phyloP scores from a whole-genome alignment of 305 asterid species.

The Coffea humblotiana region DNA sequence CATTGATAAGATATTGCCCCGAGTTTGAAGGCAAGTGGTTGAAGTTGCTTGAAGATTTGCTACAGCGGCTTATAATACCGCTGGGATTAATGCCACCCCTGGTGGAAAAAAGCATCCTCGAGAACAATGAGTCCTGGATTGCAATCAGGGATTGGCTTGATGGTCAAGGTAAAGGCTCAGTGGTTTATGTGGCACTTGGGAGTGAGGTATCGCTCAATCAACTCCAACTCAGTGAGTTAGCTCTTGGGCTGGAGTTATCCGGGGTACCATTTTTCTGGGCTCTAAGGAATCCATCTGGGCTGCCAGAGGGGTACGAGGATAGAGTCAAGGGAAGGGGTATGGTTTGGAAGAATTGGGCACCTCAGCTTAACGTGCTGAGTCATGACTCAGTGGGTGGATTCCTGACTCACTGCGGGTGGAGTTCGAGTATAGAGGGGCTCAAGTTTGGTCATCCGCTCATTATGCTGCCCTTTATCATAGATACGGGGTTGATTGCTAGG shows the following conservation, averaged over 20 bases:
- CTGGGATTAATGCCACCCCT: conserved; percentile 21
- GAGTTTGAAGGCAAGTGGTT: conserved; percentile 27
- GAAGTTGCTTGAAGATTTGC: not conserved
- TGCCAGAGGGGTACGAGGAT: conserved; percentile 14
- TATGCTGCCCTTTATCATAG: conserved; percentile 31
- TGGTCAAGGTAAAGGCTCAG: not conserved
- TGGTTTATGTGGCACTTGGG: conserved; percentile 26
- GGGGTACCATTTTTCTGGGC: conserved; percentile 25
- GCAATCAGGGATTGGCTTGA: conserved; percentile 18
- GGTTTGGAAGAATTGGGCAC: conserved; percentile 26
- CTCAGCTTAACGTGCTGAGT: conserved; percentile 24
- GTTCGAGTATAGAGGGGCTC: conserved; percentile 35
- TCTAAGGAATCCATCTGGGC: conserved; percentile 13
- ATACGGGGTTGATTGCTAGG: conserved; percentile 40
- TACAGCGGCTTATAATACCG: not conserved
- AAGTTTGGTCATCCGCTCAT: conserved; percentile 29
- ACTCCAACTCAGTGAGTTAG: conserved; percentile 1
- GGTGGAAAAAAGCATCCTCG: not conserved
- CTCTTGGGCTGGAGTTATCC: conserved; percentile 17
- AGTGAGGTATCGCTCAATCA: conserved; percentile 15
- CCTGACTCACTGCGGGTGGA: conserved; percentile 33
- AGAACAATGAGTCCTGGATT: not conserved
- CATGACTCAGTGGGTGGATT: conserved; percentile 22
- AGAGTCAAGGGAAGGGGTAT: conserved; percentile 8
- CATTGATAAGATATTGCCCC: not conserved